Evolutionary conservation across 2,329 filamentous ascomycete species (phyloP), one percentile per base, ranked within the genome.

Genomic region (Lasiodiplodia sp.): DNA sequence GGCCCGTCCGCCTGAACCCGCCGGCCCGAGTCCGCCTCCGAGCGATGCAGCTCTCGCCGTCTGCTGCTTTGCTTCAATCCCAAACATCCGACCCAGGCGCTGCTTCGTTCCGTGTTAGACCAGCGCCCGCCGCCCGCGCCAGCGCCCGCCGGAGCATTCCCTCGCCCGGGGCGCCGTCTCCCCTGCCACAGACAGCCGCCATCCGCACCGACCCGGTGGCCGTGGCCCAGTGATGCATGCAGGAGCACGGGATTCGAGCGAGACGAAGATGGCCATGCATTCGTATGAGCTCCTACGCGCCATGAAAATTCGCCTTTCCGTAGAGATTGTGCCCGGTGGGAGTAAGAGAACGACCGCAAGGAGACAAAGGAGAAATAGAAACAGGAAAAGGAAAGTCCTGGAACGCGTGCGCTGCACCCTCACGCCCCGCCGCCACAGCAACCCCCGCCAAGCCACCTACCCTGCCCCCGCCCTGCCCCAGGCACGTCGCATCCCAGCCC

Each of bases 271-370:
- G n/a, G 60, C 60, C 23, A 52, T 64, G 60, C 28, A 64, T 64
- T 64, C 14, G 44, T 63, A 31, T 37, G 28, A 52, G 51, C 60
- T 64, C 60, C 60, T 64, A 64, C 60, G 44, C 51, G 47, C 47
- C 28, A n/a, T 12, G 23, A 47, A 52, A 52, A 34, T 16, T 8
- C 28, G 51, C 18, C 47, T 44, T 44, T 51, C 25, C 58, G 23
- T 25, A 47, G 38, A 49, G 58, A 62, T n/a, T n/a, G 58, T 64
- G 60, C 58, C 31, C 14, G 6, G 40, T 38, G 44, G n/a, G 31
- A 52, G 11, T n/a, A 10, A 52, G 44, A 38, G 60, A 64, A 64
- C 47, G 60, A 52, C 60, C 44, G 47, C 60, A 52, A 64, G 47
- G 44, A 64, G 34, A 64, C 28, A 64, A 14, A n/a, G 38, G 23